These are phyloP conservation scores for Elsinoe perseae DNA, from an alignment of 2,329 filamentous ascomycete genomes.

Conservation along the genomic window DNA sequence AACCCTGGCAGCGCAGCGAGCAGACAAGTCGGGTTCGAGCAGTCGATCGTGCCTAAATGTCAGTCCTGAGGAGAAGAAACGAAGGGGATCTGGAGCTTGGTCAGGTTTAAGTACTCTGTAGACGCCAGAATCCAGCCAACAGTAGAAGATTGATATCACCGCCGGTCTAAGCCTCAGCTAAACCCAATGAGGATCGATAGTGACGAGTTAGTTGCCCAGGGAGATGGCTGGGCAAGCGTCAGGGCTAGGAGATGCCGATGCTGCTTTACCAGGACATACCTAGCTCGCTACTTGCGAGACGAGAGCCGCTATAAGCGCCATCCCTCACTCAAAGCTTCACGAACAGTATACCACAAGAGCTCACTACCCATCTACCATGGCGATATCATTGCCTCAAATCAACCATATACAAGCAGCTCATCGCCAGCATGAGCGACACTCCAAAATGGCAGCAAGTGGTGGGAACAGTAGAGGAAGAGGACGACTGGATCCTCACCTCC, in stretches of 20 bases:
- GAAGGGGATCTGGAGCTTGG: neutral
- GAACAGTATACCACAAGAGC: neutral
- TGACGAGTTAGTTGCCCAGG: constrained; percentile 1
- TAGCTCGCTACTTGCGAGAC: neutral
- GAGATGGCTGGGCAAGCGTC: neutral
- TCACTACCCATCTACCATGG: neutral
- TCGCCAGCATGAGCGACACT: neutral
- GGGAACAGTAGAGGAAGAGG: neutral
- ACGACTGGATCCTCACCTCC: neutral
- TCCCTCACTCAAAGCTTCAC: neutral
- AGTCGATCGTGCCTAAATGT: no score
- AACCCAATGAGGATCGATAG: neutral
- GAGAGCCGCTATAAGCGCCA: neutral
- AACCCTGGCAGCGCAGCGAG: constrained; percentile 6
- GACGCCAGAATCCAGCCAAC: neutral
- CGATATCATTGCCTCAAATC: neutral
- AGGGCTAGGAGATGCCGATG: neutral
- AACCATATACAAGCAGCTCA: neutral
- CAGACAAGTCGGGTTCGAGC: no score
- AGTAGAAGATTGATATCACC: neutral
- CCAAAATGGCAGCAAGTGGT: neutral
- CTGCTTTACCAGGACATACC: neutral
- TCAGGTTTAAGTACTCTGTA: neutral
- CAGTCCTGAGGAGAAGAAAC: neutral
- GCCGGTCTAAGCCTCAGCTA: neutral